A percentile compares a stretch with the other conserved stretches of the same genome.
Conservation (phyloP, 306 rosid species). For the Senna siamea region DNA sequence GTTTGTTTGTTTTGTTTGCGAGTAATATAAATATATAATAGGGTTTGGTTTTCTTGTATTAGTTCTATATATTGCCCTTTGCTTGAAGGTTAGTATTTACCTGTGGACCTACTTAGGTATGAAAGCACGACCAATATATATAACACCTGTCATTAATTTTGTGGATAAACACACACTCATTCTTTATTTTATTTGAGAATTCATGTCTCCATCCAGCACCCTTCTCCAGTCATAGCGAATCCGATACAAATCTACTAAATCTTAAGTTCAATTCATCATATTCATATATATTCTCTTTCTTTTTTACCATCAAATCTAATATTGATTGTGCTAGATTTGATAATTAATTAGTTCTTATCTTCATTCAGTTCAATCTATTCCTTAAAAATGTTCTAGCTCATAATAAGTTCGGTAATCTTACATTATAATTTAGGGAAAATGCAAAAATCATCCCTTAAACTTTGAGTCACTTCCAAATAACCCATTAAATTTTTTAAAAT, state of each 20-base stretch:
- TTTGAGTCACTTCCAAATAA: too few relatives aligned
- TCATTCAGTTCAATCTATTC: too few relatives aligned
- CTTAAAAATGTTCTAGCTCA: too few relatives aligned
- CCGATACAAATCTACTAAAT: constrained; percentile 28
- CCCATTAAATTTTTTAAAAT: too few relatives aligned
- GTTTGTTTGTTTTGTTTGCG: constrained; percentile 35
- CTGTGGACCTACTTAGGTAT: constrained; percentile 39
- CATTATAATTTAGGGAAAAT: too few relatives aligned
- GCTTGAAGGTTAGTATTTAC: constrained; percentile 43
- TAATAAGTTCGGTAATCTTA: too few relatives aligned
- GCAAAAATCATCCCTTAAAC: too few relatives aligned
- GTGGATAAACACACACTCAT: constrained; percentile 12
- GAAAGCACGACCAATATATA: background rate
- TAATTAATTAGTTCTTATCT: too few relatives aligned
- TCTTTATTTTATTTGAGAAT: background rate
- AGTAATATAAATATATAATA: too few relatives aligned
- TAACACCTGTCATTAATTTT: constrained; percentile 8
- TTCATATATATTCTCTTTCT: background rate
- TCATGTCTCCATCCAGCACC: constrained; percentile 7
- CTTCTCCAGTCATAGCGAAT: background rate
- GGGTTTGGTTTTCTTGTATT: too few relatives aligned
- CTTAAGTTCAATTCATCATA: background rate
- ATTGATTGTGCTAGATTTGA: constrained; percentile 13
- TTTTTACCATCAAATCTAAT: background rate
- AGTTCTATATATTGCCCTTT: constrained; percentile 34